A percentile compares a stretch with the other conserved stretches of the same genome.
Evolutionary conservation across 768 basidiomycete species (phyloP).

Genomic region (Suillus plorans): DNA sequence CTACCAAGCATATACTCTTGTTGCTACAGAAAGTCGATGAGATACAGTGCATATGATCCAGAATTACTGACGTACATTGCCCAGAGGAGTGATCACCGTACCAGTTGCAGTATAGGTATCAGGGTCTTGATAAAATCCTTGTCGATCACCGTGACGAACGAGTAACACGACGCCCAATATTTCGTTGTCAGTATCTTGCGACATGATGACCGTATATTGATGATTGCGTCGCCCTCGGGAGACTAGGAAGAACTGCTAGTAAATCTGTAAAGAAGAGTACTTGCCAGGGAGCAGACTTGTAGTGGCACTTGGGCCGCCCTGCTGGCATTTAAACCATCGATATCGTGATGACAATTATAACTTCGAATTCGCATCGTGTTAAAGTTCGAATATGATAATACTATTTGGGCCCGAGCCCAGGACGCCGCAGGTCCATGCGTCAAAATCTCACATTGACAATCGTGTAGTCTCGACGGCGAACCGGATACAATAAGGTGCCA

Average conservation of each 20-base stretch:
- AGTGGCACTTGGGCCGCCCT: too few species aligned
- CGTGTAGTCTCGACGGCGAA: not conserved
- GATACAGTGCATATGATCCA: not conserved
- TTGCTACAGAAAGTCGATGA: conserved; percentile 33
- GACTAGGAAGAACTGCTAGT: not conserved
- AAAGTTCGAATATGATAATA: not conserved
- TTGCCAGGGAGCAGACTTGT: not conserved
- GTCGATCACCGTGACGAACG: conserved; percentile 59
- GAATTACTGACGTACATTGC: conserved; percentile 45
- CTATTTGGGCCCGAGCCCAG: not conserved
- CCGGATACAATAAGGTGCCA: not conserved
- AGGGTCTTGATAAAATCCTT: conserved; percentile 66
- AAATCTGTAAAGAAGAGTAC: not conserved
- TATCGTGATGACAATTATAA: not conserved
- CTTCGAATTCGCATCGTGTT: not conserved
- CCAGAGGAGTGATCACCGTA: conserved; percentile 67
- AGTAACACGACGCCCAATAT: conserved; percentile 59
- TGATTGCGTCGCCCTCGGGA: not conserved
- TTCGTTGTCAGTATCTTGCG: conserved; percentile 23
- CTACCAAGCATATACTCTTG: conserved; percentile 60
- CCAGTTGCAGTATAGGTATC: conserved; percentile 52
- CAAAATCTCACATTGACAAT: not conserved
- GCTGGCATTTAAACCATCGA: not conserved
- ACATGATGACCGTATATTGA: conserved; percentile 8
- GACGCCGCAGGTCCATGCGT: not conserved